These are phyloP conservation scores for Ceratobasidium sp. DNA, from an alignment of 1,284 basidiomycete species.

Conservation along the genomic window DNA sequence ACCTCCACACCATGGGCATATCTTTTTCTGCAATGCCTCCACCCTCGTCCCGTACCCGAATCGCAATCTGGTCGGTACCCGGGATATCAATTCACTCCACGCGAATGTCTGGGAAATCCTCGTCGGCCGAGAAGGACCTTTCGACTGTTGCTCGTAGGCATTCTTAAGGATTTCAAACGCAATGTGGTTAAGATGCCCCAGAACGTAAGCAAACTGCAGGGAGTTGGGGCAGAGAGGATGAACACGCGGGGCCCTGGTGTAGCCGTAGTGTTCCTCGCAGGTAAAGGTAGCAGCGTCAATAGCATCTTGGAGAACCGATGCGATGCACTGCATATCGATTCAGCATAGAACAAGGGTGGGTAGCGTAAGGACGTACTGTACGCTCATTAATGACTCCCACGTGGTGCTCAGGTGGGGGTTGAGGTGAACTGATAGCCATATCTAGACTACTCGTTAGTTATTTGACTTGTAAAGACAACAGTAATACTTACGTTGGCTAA, in stretches of 20 bases:
- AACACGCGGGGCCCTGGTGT: conserved; percentile 18
- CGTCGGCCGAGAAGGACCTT: not conserved
- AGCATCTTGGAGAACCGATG: conserved; percentile 16
- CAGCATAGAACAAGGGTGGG: not conserved
- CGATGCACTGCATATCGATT: conserved; percentile 6
- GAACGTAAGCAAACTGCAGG: conserved; percentile 21
- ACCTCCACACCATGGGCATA: conserved; percentile 28
- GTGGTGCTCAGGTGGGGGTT: conserved; percentile 28
- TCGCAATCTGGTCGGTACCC: conserved; percentile 31
- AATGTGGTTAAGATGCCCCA: conserved; percentile 29
- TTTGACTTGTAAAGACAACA: not conserved
- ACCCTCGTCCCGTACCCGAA: conserved; percentile 20
- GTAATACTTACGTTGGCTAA: conserved; percentile 28
- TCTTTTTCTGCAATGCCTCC: conserved; percentile 27
- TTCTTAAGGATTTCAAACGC: conserved; percentile 33
- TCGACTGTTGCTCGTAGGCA: conserved; percentile 32
- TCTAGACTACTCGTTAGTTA: conserved; percentile 1
- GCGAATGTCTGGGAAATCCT: conserved; percentile 28
- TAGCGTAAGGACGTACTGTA: conserved; percentile 5
- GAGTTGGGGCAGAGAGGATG: not conserved
- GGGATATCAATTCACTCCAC: conserved; percentile 28
- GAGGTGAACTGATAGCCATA: conserved; percentile 19
- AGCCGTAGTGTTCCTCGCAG: conserved; percentile 33
- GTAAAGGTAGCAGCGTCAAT: conserved; percentile 29
- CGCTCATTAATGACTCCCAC: conserved; percentile 31